A percentile compares a stretch with the other conserved stretches of the same genome.
Evolutionary conservation across 768 basidiomycete species (phyloP).

Genomic region (Amanita muscaria): DNA sequence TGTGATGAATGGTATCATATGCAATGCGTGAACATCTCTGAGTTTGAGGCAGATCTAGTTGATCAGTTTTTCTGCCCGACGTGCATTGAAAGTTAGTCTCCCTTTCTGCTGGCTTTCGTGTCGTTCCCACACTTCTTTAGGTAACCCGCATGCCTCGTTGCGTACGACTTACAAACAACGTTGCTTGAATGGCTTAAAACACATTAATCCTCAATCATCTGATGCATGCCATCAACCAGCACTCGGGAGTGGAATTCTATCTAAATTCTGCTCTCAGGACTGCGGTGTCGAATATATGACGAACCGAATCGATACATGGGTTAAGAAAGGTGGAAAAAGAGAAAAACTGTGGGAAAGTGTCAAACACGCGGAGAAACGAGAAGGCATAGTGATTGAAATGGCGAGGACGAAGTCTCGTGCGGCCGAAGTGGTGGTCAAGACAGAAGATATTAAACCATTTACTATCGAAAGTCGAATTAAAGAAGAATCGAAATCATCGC

Average conservation of each 20-base stretch:
- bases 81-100: constrained; percentile 62
- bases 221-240: constrained; percentile 75
- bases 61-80: constrained; percentile 88
- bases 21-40: constrained; percentile 73
- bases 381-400: constrained; percentile 54
- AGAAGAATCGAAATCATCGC: not conserved
- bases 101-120: not conserved
- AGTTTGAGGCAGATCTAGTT: constrained; percentile 76
- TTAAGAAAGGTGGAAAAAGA: constrained; percentile 52
- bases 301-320: constrained; percentile 51
- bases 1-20: constrained; percentile 97
- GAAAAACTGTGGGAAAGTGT: constrained; percentile 69
- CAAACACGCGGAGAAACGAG: constrained; percentile 57
- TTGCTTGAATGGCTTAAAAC: constrained; percentile 61
- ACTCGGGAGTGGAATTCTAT: constrained; percentile 55
- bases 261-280: constrained; percentile 88
- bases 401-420: constrained; percentile 16
- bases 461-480: not conserved
- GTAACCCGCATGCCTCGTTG: constrained; percentile 48
- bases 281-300: constrained; percentile 75
- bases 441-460: constrained; percentile 16
- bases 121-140: constrained; percentile 25
- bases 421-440: constrained; percentile 1
- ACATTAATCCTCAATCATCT: constrained; percentile 50
- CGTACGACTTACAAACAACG: constrained; percentile 75